Percentiles rank a stretch among this genome's conserved stretches.
Evolutionary conservation across 345 rosid species (phyloP).

Genomic region (Crucihimalaya himalaica): DNA sequence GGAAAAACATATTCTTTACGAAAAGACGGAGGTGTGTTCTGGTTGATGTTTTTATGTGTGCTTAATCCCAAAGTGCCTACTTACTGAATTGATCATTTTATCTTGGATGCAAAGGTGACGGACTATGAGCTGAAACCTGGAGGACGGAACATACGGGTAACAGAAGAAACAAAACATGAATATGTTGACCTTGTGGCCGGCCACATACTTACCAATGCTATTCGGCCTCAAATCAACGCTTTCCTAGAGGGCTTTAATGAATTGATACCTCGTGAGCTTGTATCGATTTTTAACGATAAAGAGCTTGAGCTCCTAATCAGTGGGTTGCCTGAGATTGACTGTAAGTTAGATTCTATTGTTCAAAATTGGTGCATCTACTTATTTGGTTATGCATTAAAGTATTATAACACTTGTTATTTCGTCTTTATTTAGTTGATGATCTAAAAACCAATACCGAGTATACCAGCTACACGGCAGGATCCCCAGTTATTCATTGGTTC

Average conservation of each 20-base stretch:
- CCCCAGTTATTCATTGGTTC: slow-evolving; percentile 90
- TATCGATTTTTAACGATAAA: slow-evolving; percentile 90
- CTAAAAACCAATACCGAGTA: slow-evolving; percentile 83
- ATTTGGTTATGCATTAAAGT: slow-evolving; percentile 31
- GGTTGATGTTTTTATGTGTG: background rate
- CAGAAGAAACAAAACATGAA: slow-evolving; percentile 96
- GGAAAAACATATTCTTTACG: slow-evolving; percentile 94
- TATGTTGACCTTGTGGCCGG: slow-evolving; percentile 98
- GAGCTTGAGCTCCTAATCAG: slow-evolving; percentile 99
- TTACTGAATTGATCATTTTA: slow-evolving; percentile 13
- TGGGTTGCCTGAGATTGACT: slow-evolving; percentile 99
- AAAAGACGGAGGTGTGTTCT: slow-evolving; percentile 78
- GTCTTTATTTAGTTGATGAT: slow-evolving; percentile 64
- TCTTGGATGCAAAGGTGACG: slow-evolving; percentile 64
- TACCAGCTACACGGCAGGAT: slow-evolving; percentile 79
- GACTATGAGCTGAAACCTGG: slow-evolving; percentile 98
- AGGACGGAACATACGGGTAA: slow-evolving; percentile 91
- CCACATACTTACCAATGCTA: slow-evolving; percentile 93
- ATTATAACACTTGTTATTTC: background rate
- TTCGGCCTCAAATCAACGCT: slow-evolving; percentile 89
- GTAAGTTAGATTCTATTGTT: slow-evolving; percentile 54
- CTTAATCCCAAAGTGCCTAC: background rate
- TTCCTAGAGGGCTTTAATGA: slow-evolving; percentile 89
- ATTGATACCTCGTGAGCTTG: slow-evolving; percentile 75
- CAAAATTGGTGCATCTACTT: slow-evolving; percentile 17